These are phyloP conservation scores for Misopates orontium DNA, from an alignment of 257 asterid species.

Conservation along the genomic window DNA sequence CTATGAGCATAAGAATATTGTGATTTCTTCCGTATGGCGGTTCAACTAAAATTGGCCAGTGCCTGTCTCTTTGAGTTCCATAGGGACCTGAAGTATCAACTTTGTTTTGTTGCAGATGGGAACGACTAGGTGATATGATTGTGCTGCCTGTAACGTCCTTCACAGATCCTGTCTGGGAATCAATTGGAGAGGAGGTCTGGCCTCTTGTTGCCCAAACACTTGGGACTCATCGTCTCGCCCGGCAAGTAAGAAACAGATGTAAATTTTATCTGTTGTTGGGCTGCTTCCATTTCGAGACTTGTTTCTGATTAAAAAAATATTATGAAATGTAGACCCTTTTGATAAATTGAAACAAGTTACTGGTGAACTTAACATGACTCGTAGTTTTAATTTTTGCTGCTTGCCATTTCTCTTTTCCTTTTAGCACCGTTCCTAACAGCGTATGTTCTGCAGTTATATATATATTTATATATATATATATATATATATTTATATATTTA, in stretches of 20 bases:
- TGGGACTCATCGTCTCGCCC: slow-evolving; percentile 81
- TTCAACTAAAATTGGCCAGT: neutral
- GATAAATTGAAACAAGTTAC: neutral
- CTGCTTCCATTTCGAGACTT: neutral
- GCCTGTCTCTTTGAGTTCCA: slow-evolving; percentile 14
- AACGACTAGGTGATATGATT: slow-evolving; percentile 77
- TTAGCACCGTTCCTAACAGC: slow-evolving; percentile 8
- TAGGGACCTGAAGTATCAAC: slow-evolving; percentile 16
- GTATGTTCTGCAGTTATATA: slow-evolving; percentile 12
- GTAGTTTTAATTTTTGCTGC: slow-evolving; percentile 1
- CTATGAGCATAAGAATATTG: neutral
- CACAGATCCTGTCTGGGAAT: slow-evolving; percentile 72
- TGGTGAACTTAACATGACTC: slow-evolving; percentile 10
- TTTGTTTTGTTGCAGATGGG: slow-evolving; percentile 68
- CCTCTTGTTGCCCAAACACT: slow-evolving; percentile 72
- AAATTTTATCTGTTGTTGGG: slow-evolving; percentile 9
- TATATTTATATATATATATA: no score
- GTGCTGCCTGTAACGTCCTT: slow-evolving; percentile 84
- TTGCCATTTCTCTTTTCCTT: neutral
- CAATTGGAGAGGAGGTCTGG: slow-evolving; percentile 77
- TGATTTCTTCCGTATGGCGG: neutral
- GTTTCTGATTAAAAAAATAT: no score
- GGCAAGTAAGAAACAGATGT: slow-evolving; percentile 58
- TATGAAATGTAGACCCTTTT: no score
- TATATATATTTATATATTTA: no score